Base-by-base conservation (phyloP, 495 filamentous ascomycete genomes). In the Lophiostoma macrostomum region DNA sequence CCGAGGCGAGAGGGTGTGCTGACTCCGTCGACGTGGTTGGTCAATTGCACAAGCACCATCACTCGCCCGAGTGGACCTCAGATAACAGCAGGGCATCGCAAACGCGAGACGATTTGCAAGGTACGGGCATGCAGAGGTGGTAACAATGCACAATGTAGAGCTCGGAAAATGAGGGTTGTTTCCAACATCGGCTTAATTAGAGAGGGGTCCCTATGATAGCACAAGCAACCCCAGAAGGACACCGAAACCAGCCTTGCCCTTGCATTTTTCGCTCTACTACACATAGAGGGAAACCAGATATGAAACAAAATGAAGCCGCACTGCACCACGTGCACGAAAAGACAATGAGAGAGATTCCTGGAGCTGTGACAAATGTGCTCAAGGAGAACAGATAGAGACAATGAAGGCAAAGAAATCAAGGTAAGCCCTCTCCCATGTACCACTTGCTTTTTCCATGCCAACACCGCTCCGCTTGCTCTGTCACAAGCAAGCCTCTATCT, bases 121-220 rank as follows among this genome's bases (percentile, higher is more conserved):
- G n/a, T n/a, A n/a, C n/a, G n/a, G n/a, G n/a, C n/a, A n/a, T n/a
- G n/a, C n/a, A n/a, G n/a, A n/a, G n/a, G n/a, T n/a, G n/a, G n/a
- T n/a, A n/a, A n/a, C n/a, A n/a, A n/a, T n/a, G n/a, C n/a, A n/a
- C n/a, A n/a, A n/a, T n/a, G n/a, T n/a, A n/a, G n/a, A n/a, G 5
- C 13, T 30, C 11, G 28, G 42, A 32, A 30, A 8, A 49, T 36
- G 14, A 27, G 34, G n/a, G 27, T 14, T 19, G 5, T 56, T 56
- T 56, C 45, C 53, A 56, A 50, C 34, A 50, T 28, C 22, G 23
- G 36, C 37, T 50, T 56, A 50, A 56, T 56, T 56, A 56, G 53
- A 56, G 44, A 10, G 37, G 45, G 45, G 31, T 49, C 13, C 40
- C 22, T 45, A 24, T 30, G 18, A 46, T 13, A 46, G 19, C 41